A percentile compares a stretch with the other conserved stretches of the same genome.
phyloP scores from a whole-genome alignment of 768 basidiomycete genomes.

The Agaricus sinodeliciosus region DNA sequence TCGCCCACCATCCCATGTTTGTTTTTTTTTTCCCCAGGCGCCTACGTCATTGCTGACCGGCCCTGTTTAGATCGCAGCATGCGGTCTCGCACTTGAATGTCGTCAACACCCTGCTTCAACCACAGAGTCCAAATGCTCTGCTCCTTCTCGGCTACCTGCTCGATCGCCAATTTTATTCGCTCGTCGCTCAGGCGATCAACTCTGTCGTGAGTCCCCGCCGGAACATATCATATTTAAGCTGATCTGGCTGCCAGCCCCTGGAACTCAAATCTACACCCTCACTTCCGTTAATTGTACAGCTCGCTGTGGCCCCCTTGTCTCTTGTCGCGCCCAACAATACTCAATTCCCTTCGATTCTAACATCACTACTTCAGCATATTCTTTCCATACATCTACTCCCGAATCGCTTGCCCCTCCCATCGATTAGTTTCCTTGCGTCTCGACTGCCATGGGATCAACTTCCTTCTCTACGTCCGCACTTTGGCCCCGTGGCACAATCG shows the following conservation, averaged over 20 bases:
- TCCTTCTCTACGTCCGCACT: constrained; percentile 18
- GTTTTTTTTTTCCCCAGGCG: constrained; percentile 16
- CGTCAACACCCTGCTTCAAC: constrained; percentile 40
- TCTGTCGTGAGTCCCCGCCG: constrained; percentile 39
- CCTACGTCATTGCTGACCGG: neutral
- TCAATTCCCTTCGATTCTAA: constrained; percentile 27
- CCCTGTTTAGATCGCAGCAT: constrained; percentile 35
- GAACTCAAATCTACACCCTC: constrained; percentile 49
- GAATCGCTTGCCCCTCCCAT: constrained; percentile 57
- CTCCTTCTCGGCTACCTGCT: constrained; percentile 41
- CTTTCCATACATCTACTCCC: constrained; percentile 75
- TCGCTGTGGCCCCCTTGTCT: constrained; percentile 36
- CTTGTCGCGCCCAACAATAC: constrained; percentile 18
- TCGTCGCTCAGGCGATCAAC: constrained; percentile 34
- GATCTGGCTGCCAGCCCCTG: constrained; percentile 33
- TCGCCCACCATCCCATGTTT: constrained; percentile 45
- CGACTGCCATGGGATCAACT: constrained; percentile 48
- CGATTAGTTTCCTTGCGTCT: constrained; percentile 59
- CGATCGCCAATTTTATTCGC: constrained; percentile 35
- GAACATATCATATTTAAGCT: neutral
- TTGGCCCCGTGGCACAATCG: constrained; percentile 21
- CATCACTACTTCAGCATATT: constrained; percentile 43
- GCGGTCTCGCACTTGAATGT: constrained; percentile 43
- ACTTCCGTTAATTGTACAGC: constrained; percentile 40
- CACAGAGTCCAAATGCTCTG: constrained; percentile 20